These are phyloP conservation scores for Phytophthora uliginosa DNA, from an alignment of 352 stramenopile species.

Conservation along the genomic window DNA sequence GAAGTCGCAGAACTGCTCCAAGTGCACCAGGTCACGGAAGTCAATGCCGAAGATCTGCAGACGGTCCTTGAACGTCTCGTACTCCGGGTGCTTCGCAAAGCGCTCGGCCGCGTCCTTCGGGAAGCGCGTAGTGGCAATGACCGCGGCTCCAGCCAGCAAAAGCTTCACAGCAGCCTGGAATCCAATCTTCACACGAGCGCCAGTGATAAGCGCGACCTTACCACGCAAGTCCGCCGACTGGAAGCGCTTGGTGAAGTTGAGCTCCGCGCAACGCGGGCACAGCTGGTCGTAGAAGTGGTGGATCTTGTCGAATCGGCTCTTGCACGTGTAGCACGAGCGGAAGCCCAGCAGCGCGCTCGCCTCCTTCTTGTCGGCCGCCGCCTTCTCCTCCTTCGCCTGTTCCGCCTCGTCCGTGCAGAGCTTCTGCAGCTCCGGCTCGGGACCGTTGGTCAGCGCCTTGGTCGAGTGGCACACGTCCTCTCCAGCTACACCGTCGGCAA, in stretches of 20 bases:
- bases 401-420: conserved; percentile 67
- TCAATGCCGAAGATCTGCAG: conserved; percentile 98
- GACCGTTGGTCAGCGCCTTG: conserved; percentile 27
- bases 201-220: conserved; percentile 95
- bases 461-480: conserved; percentile 73
- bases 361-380: conserved; percentile 58
- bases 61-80: conserved; percentile 93
- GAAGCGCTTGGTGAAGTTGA: conserved; percentile 97
- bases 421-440: conserved; percentile 53
- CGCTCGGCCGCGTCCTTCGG: conserved; percentile 93
- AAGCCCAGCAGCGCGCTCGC: conserved; percentile 77
- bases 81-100: conserved; percentile 94
- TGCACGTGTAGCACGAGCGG: conserved; percentile 98
- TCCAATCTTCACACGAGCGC: conserved; percentile 98
- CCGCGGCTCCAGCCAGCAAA: conserved; percentile 91
- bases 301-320: conserved; percentile 95
- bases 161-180: conserved; percentile 97
- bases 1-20: conserved; percentile 96
- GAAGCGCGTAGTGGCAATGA: conserved; percentile 97
- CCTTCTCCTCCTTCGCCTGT: conserved; percentile 64
- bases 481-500: conserved; percentile 92
- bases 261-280: conserved; percentile 93
- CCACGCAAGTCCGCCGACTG: conserved; percentile 91
- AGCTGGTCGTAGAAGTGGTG: conserved; percentile 98
- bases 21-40: conserved; percentile 95